Conservation (phyloP, 2,329 filamentous ascomycete genomes). For the Intubia oerlemansii region DNA sequence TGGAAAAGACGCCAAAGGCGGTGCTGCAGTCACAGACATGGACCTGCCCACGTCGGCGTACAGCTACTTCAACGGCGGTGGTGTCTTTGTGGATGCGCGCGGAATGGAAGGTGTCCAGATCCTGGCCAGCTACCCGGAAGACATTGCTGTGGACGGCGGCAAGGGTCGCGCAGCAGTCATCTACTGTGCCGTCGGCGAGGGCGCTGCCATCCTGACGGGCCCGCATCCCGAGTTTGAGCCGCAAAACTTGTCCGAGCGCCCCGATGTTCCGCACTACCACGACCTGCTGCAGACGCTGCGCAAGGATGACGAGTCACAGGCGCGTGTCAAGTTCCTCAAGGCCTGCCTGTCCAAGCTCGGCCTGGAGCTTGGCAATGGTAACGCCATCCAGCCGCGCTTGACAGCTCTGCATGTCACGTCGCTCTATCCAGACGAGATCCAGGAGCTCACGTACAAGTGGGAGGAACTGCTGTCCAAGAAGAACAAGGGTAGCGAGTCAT, state of each 20-base stretch:
- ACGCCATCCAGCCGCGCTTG: constrained; percentile 49
- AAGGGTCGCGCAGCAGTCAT: constrained; percentile 55
- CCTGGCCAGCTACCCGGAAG: constrained; percentile 57
- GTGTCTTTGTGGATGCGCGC: constrained; percentile 68
- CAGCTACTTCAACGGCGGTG: constrained; percentile 87
- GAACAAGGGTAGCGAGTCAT: constrained; percentile 42
- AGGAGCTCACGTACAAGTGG: constrained; percentile 41
- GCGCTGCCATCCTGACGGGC: constrained; percentile 59
- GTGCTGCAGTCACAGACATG: background rate
- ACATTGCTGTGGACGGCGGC: constrained; percentile 57
- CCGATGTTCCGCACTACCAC: constrained; percentile 46
- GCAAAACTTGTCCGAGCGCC: constrained; percentile 49
- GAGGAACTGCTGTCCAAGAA: constrained; percentile 31
- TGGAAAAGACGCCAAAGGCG: constrained; percentile 6
- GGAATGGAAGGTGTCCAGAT: constrained; percentile 48
- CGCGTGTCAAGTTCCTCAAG: constrained; percentile 54
- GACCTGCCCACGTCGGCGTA: constrained; percentile 39
- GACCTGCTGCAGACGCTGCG: constrained; percentile 46
- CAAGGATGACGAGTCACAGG: constrained; percentile 36
- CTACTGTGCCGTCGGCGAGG: constrained; percentile 64
- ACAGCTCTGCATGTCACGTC: constrained; percentile 67
- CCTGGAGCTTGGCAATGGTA: constrained; percentile 51
- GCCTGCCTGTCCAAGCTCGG: constrained; percentile 63
- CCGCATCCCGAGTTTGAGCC: constrained; percentile 91
- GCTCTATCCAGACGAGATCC: constrained; percentile 30